Evolutionary conservation across 441 rosid species (phyloP), one percentile per base, ranked within the genome.

Genomic region (Adansonia grandidieri): DNA sequence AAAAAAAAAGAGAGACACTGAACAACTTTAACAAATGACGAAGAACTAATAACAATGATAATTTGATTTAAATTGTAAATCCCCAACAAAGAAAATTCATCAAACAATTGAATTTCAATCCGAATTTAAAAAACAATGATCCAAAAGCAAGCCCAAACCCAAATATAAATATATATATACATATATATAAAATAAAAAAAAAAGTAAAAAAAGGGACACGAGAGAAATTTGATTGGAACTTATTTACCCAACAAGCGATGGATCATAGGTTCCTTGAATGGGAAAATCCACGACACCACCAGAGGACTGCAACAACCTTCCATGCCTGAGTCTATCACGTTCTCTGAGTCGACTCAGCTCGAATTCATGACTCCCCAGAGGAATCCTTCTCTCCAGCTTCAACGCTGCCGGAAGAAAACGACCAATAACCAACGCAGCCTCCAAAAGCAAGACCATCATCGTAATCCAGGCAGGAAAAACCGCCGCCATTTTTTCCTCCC

Each of bases 231-330:
- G 53, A 58, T 5, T 19, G 47, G 75, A 62, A 60, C 42, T 70
- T 50, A 14, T 45, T 80, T 94, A 96, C 99, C 99, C 98, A 81
- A 93, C 99, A 51, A 87, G 81, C 82, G 80, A 89, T 66, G 98
- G 99, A 88, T 94, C 91, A 84, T 85, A 96, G 13, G 96, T 91
- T 76, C 99, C 99, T 1, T 71, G 80, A 60, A 94, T 98, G 3
- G 90, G 86, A 65, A 96, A 94, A 92, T 93, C 95, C 8, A 90
- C 87, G 22, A 94, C 91, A n/a, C 94, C 97, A 74, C 77, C 86
- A 13, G 78, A 50, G 1, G 79, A 78, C 83, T 91, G 92, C 80
- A 94, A 78, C 88, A 94, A 85, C 81, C 98, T 85, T 14, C 94
- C 90, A 81, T 90, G 98, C 64, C 99, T 86, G 9, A 78, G 77